Evolutionary conservation across 2,329 filamentous ascomycete genomes (phyloP), one percentile per base, ranked within the genome.

Genomic region (Fusarium proliferatum): DNA sequence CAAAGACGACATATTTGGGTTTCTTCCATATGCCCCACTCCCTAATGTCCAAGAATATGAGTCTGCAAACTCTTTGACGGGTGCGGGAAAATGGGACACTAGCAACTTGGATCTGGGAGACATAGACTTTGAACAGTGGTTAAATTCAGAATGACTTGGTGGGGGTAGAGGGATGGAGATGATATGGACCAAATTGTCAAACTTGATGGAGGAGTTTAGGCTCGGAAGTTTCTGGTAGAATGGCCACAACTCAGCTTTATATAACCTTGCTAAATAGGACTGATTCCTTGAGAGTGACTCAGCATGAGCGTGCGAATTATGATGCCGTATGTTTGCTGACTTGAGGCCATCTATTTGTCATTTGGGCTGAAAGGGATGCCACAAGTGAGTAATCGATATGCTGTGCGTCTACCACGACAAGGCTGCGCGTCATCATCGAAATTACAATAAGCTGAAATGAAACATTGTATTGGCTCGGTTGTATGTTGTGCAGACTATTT

Each of bases 131-230:
- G n/a, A 43, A 15, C 26, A 30, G 19, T 48, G 45, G 45, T 4
- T 26, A 17, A 43, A 43, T 42, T 16, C 46, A 49, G 46, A 49
- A 33, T 51, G 46, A 49, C 10, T 49, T 33, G 15, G 1, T 0
- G 9, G 0, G 28, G 0, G 28, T 10, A 34, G 48, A 19, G 48
- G 7, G n/a, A 34, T 13, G 30, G 0, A 9, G 1, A 33, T 3
- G 3, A 23, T 9, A 51, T 33, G 2, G 30, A 23, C 9, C 30
- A 34, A 13, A 51, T 34, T 51, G 48, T 10, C 48, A 51, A 51
- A 23, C 16, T 51, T 34, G 21, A 51, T 34, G 30, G 30, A 34
- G 48, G 30, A 34, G 0, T 34, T 51, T 10, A 23, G 0, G 34
- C 21, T 19, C 11, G 48, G 0, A 34, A 19, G 26, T 0, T 19